Conservation (phyloP, 352 stramenopile species). For the Pythium volutum region DNA sequence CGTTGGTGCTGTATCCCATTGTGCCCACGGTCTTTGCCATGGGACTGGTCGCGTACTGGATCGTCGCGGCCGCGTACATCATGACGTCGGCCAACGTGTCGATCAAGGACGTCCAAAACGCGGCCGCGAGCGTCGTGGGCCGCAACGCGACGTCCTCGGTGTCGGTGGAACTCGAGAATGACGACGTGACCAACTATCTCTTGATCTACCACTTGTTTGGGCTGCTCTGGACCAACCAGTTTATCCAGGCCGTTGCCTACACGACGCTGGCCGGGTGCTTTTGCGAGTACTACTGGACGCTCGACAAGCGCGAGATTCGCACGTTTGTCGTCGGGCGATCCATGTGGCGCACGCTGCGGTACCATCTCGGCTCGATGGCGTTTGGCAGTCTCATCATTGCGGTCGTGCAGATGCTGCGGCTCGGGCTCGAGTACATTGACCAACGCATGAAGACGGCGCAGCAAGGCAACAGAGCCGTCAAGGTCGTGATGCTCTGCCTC, state of each 20-base stretch:
- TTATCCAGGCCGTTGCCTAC: slow-evolving; percentile 77
- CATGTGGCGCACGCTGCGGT: slow-evolving; percentile 62
- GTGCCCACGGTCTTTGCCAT: slow-evolving; percentile 66
- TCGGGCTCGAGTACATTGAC: slow-evolving; percentile 80
- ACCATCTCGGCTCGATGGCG: slow-evolving; percentile 83
- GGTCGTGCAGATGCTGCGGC: slow-evolving; percentile 74
- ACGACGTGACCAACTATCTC: slow-evolving; percentile 71
- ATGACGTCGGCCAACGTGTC: slow-evolving; percentile 59
- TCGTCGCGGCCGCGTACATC: slow-evolving; percentile 76
- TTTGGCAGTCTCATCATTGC: slow-evolving; percentile 87
- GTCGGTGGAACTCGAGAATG: slow-evolving; percentile 41
- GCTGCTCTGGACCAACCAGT: slow-evolving; percentile 83
- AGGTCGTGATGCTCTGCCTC: slow-evolving; percentile 85
- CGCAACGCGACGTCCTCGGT: slow-evolving; percentile 18
- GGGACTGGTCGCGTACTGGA: slow-evolving; percentile 69
- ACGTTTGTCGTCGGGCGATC: slow-evolving; percentile 51
- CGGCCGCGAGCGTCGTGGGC: slow-evolving; percentile 26
- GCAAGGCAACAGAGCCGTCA: slow-evolving; percentile 59
- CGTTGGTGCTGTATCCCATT: slow-evolving; percentile 74
- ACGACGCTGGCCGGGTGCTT: slow-evolving; percentile 76
- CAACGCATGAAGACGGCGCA: slow-evolving; percentile 64
- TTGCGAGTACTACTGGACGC: slow-evolving; percentile 87
- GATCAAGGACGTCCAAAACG: slow-evolving; percentile 39
- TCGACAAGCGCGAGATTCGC: slow-evolving; percentile 61
- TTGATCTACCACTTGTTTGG: slow-evolving; percentile 86